Evolutionary conservation across 2,329 filamentous ascomycete genomes (phyloP).

Genomic region (Boeremia lycopersici): DNA sequence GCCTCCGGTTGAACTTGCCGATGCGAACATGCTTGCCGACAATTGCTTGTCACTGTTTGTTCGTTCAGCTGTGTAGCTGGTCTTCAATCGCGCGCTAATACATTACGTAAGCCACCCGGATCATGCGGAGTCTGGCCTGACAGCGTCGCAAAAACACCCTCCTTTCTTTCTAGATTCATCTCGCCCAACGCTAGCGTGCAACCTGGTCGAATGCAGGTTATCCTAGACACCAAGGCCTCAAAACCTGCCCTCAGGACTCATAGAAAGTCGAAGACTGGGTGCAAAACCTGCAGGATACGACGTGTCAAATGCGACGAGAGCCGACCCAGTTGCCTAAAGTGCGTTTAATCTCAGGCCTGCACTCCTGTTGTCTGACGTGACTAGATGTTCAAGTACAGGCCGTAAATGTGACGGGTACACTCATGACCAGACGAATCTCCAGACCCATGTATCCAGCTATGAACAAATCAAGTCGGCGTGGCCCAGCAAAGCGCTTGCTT

Average conservation of each 20-base stretch:
- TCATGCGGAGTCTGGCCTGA: neutral
- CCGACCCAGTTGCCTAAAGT: slow-evolving; percentile 29
- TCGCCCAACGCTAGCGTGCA: neutral
- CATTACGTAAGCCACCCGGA: too few species aligned
- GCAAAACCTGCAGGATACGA: slow-evolving; percentile 31
- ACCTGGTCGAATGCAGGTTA: neutral
- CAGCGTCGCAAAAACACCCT: neutral
- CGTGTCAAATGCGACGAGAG: slow-evolving; percentile 35
- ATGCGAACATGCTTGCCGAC: neutral
- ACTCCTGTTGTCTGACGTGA: slow-evolving; percentile 1
- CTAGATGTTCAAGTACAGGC: slow-evolving; percentile 31
- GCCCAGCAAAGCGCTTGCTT: slow-evolving; percentile 6
- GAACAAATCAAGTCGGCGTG: neutral
- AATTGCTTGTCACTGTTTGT: too few species aligned
- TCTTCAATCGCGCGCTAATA: too few species aligned
- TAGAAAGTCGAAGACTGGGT: slow-evolving; percentile 28
- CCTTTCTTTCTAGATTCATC: neutral
- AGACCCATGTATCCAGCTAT: neutral
- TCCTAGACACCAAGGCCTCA: neutral
- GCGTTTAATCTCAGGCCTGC: neutral
- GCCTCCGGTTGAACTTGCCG: neutral
- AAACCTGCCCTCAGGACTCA: neutral
- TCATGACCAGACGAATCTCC: neutral
- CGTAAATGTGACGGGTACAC: slow-evolving; percentile 33
- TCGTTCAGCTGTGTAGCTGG: too few species aligned